Conservation (phyloP, 768 basidiomycete species). For the Mycena haematopus region DNA sequence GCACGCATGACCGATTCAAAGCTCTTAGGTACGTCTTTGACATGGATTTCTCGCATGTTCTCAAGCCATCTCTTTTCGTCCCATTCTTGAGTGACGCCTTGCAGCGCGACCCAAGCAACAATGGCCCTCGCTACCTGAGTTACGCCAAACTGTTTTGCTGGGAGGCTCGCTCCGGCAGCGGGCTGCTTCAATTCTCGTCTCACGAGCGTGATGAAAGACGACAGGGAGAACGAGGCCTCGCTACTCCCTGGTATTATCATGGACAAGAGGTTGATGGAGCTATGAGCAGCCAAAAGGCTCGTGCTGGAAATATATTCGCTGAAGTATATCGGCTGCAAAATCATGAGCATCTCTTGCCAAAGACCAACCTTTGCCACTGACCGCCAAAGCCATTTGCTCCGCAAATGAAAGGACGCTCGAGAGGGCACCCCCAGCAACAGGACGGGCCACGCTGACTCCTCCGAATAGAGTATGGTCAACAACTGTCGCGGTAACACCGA, state of each 20-base stretch:
- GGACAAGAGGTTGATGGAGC: constrained; percentile 76
- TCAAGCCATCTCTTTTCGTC: constrained; percentile 76
- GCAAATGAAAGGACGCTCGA: constrained; percentile 66
- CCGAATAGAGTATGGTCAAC: constrained; percentile 75
- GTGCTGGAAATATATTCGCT: constrained; percentile 81
- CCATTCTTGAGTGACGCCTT: constrained; percentile 82
- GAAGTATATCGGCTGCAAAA: constrained; percentile 61
- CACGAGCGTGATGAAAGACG: constrained; percentile 82
- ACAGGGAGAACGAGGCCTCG: constrained; percentile 83
- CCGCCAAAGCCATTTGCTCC: constrained; percentile 72
- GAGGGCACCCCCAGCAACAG: constrained; percentile 63
- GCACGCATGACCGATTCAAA: constrained; percentile 37
- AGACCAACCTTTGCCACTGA: not conserved
- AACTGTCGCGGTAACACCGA: constrained; percentile 61
- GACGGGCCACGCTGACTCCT: constrained; percentile 62
- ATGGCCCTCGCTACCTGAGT: constrained; percentile 73
- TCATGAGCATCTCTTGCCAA: not conserved
- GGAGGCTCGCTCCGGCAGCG: constrained; percentile 55
- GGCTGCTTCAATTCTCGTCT: constrained; percentile 75
- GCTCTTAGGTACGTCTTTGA: constrained; percentile 51
- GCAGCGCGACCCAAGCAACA: constrained; percentile 81
- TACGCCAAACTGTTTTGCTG: constrained; percentile 66
- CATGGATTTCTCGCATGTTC: constrained; percentile 68
- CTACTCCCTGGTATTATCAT: constrained; percentile 76
- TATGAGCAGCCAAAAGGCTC: constrained; percentile 74